phyloP scores from a whole-genome alignment of 2,329 filamentous ascomycete species.

The Neonectria hederae region DNA sequence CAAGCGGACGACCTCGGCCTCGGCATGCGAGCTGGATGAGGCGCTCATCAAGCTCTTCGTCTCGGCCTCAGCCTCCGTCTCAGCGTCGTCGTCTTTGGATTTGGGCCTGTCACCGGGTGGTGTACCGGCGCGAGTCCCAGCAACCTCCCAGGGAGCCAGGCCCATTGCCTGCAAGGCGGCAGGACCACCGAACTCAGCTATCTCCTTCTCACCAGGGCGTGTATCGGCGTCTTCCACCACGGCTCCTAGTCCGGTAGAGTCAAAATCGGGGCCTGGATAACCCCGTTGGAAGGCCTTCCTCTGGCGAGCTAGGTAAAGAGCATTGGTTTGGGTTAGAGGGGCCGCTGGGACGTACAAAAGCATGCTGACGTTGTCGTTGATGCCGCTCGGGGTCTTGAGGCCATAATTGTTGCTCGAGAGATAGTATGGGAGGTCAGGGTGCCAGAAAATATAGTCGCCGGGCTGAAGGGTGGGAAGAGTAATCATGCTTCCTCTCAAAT shows the following conservation, averaged over 20 bases:
- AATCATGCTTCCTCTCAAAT: slow-evolving; percentile 62
- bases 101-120: slow-evolving; percentile 37
- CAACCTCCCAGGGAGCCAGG: slow-evolving; percentile 59
- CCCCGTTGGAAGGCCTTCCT: slow-evolving; percentile 65
- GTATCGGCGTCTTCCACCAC: slow-evolving; percentile 62
- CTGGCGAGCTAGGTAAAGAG: slow-evolving; percentile 65
- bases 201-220: slow-evolving; percentile 60
- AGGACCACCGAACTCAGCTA: slow-evolving; percentile 60
- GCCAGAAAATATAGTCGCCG: slow-evolving; percentile 68
- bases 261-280: slow-evolving; percentile 65
- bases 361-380: slow-evolving; percentile 54
- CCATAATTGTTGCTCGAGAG: slow-evolving; percentile 55
- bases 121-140: slow-evolving; percentile 44
- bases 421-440: slow-evolving; percentile 66
- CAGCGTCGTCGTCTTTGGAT: slow-evolving; percentile 40
- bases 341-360: slow-evolving; percentile 65
- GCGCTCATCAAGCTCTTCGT: slow-evolving; percentile 40
- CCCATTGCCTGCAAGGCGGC: slow-evolving; percentile 67
- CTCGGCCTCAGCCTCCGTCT: slow-evolving; percentile 38
- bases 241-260: slow-evolving; percentile 58
- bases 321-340: slow-evolving; percentile 66
- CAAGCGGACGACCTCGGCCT: slow-evolving; percentile 62
- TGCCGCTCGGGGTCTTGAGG: slow-evolving; percentile 41
- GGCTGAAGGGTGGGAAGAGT: slow-evolving; percentile 64
- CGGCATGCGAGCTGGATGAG: slow-evolving; percentile 49